Base-by-base conservation (phyloP, 2,329 filamentous ascomycete species). In the Curvularia eragrostidis region DNA sequence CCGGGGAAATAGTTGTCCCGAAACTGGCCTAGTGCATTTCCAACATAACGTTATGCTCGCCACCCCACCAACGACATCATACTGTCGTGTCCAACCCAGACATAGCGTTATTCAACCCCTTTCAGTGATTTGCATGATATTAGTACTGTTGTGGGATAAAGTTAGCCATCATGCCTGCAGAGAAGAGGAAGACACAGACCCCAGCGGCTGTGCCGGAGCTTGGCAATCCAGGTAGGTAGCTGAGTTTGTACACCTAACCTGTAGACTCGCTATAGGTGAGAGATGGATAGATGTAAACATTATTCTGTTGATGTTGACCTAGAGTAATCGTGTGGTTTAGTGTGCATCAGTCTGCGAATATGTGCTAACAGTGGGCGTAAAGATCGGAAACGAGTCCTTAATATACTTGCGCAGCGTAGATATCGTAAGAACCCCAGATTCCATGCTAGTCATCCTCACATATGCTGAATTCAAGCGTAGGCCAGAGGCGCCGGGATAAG, bases 331-430 rank as follows among this genome's bases (percentile, higher is more conserved):
- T n/a, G 9, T 38, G n/a, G n/a, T n/a, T 38, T n/a, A 2, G 4
- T 10, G 1, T 19, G n/a, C 7, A 38, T 19, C 8, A 19, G 36
- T 18, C n/a, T 38, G 5, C n/a, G n/a, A 38, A 19, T 18, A 18
- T 19, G 36, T n/a, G 36, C 36, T 38, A 19, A 38, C 4, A 38
- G 12, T n/a, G 36, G 36, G 34, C 3, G n/a, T 9, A 19, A 38
- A 44, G 50, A 52, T 5, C 50, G 50, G 5, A 21, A 46, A 41
- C 50, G 50, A 44, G 26, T 46, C 5, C 41, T 52, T 6, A 46
- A 52, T 36, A 28, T 52, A 18, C 50, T 52, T 9, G 50, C 50
- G 21, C 50, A 52, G 24, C 50, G 50, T 8, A 52, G 50, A 52
- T 52, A 52, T 21, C 50, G 50, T 52, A 52, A n/a, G n/a, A 19